Evolutionary conservation across 306 rosid genomes (phyloP), one percentile per base, ranked within the genome.

Genomic region (Betula pendula): DNA sequence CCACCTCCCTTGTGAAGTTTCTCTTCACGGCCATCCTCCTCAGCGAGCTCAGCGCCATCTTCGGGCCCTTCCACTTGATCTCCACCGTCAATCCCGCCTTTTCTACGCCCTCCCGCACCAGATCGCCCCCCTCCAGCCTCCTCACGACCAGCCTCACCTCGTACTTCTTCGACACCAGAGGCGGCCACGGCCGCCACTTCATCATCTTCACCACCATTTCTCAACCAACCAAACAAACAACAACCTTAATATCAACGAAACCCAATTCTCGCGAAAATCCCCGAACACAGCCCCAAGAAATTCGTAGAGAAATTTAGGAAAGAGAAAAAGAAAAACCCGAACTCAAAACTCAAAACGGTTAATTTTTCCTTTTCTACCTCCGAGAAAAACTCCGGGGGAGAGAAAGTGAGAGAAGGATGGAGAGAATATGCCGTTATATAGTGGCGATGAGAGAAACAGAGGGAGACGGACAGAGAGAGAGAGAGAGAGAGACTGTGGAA

Each of bases 111-210:
- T 84, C 81, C 69, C 67, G 83, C 71, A 74, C 79, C 81, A 70
- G 88, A 92, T 95, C 85, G 65, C 87, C 83, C 43, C 89, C 88
- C 35, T 86, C 87, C 3, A 96, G 74, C 9, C 80, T 81, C 83
- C 66, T 78, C 6, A 96, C 91, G 35, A 75, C 71, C 42, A 95
- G 58, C 45, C 72, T 81, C 16, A 88, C 91, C 84, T 88, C 87
- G 75, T 85, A 92, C 75, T 89, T 92, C 82, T 71, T 89, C 35
- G 92, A 76, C 47, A 82, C 72, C 19, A 81, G 81, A 62, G 97
- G 95, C 65, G 93, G 97, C 98, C 97, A 90, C 0, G 97, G 97
- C 58, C 99, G 91, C 99, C 99, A 92, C 89, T 73, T 89, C 92
- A 92, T 95, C 97, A 92, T 95, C 85, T 87, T 95, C 80, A 89